phyloP scores from a whole-genome alignment of 2,329 filamentous ascomycete species.

The Colletotrichum theobromicola region DNA sequence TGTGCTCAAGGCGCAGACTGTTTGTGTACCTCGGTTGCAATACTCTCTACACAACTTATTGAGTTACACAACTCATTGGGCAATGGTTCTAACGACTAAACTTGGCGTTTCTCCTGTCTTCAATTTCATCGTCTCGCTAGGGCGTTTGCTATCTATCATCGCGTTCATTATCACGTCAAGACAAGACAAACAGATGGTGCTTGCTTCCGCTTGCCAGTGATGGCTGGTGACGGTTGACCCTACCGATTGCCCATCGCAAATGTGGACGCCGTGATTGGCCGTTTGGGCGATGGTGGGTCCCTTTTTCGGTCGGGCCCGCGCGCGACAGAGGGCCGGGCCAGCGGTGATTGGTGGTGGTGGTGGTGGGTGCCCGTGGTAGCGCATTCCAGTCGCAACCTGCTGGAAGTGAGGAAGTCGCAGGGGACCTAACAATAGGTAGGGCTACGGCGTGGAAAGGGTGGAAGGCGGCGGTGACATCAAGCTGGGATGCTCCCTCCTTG shows the following conservation, averaged over 20 bases:
- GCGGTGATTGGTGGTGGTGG: not conserved
- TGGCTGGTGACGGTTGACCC: not conserved
- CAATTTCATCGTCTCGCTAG: not conserved
- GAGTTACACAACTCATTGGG: not conserved
- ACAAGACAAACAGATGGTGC: not conserved
- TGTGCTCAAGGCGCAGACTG: not conserved
- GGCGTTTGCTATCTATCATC: not conserved
- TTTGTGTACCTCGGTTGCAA: not conserved
- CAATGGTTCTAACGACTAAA: not conserved
- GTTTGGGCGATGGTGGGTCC: not conserved
- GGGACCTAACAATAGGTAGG: too few relatives aligned
- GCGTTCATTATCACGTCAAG: not conserved
- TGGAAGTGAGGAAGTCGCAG: not conserved
- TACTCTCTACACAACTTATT: not conserved
- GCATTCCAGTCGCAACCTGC: not conserved
- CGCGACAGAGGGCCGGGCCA: not conserved
- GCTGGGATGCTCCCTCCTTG: constrained; percentile 9
- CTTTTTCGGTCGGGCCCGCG: not conserved
- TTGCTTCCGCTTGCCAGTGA: not conserved
- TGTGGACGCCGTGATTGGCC: not conserved
- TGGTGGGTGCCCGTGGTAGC: not conserved
- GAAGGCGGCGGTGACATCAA: constrained; percentile 1
- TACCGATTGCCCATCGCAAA: not conserved
- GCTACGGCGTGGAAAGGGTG: too few relatives aligned
- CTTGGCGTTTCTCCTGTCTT: not conserved